phyloP scores from a whole-genome alignment of 768 basidiomycete genomes.

The Baorangia bicolor region DNA sequence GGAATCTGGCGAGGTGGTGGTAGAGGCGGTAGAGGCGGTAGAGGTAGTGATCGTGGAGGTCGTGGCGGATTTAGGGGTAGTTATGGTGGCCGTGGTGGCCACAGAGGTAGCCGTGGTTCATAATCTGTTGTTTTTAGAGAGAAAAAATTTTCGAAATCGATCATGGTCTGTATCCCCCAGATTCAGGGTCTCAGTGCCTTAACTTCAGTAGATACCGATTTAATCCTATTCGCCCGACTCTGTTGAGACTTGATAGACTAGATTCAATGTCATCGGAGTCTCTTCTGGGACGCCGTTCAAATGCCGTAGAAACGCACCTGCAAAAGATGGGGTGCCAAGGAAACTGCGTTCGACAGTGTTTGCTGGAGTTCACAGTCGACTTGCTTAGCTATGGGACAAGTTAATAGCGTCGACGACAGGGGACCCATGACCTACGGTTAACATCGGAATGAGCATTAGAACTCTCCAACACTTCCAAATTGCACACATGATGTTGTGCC shows the following conservation, averaged over 20 bases:
- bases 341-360: conserved; percentile 34
- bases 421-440: conserved; percentile 9
- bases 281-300: not conserved
- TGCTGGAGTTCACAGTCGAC: conserved; percentile 25
- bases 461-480: conserved; percentile 25
- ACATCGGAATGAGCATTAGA: not conserved
- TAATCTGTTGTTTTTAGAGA: conserved; percentile 22
- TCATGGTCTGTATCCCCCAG: not conserved
- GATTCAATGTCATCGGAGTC: not conserved
- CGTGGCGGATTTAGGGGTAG: conserved; percentile 50
- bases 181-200: conserved; percentile 48
- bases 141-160: not conserved
- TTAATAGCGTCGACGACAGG: not conserved
- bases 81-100: conserved; percentile 42
- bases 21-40: conserved; percentile 38
- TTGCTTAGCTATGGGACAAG: conserved; percentile 16
- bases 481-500: conserved; percentile 32
- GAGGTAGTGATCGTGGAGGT: conserved; percentile 40
- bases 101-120: conserved; percentile 50
- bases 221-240: conserved; percentile 49
- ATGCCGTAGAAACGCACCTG: conserved; percentile 41
- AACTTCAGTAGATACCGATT: conserved; percentile 46
- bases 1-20: conserved; percentile 38
- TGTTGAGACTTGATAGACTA: conserved; percentile 50
- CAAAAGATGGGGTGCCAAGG: conserved; percentile 46